Conservation (phyloP, 441 rosid genomes). For the Omphalea diandra region DNA sequence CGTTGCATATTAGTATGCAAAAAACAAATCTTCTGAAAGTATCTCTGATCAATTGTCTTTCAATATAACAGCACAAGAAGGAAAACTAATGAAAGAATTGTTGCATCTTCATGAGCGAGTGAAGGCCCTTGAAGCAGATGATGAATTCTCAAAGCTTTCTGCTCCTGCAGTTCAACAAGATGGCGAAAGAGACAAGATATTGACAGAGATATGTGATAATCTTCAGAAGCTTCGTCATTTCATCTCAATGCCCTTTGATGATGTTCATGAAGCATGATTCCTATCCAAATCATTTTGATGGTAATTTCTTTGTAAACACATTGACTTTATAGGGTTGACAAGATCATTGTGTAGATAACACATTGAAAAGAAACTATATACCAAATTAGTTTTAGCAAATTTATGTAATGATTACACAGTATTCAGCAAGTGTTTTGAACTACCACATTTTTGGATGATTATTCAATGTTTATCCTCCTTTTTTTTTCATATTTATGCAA, state of each 20-base stretch:
- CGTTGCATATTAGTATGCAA: too few species aligned
- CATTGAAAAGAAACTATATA: slow-evolving; percentile 1
- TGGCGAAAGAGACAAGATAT: slow-evolving; percentile 38
- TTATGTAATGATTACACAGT: not conserved
- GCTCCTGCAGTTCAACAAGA: slow-evolving; percentile 24
- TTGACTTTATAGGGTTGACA: slow-evolving; percentile 17
- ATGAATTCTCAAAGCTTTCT: slow-evolving; percentile 30
- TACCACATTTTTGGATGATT: not conserved
- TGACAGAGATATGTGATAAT: slow-evolving; percentile 43
- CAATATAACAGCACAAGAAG: slow-evolving; percentile 22
- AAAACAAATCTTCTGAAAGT: too few species aligned
- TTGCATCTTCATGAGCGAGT: slow-evolving; percentile 39
- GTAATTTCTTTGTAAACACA: slow-evolving; percentile 15
- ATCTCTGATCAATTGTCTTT: not conserved
- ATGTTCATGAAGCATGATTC: slow-evolving; percentile 30
- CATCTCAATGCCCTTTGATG: slow-evolving; percentile 31
- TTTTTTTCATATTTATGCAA: too few species aligned
- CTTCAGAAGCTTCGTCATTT: slow-evolving; percentile 45
- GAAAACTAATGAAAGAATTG: slow-evolving; percentile 36
- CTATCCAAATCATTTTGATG: slow-evolving; percentile 19
- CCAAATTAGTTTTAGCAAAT: slow-evolving; percentile 13
- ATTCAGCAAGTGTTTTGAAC: too few species aligned
- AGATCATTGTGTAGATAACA: not conserved
- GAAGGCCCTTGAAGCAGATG: slow-evolving; percentile 40
- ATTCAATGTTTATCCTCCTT: not conserved